phyloP scores from a whole-genome alignment of 2,329 filamentous ascomycete genomes.

The Ophiostoma sp. region DNA sequence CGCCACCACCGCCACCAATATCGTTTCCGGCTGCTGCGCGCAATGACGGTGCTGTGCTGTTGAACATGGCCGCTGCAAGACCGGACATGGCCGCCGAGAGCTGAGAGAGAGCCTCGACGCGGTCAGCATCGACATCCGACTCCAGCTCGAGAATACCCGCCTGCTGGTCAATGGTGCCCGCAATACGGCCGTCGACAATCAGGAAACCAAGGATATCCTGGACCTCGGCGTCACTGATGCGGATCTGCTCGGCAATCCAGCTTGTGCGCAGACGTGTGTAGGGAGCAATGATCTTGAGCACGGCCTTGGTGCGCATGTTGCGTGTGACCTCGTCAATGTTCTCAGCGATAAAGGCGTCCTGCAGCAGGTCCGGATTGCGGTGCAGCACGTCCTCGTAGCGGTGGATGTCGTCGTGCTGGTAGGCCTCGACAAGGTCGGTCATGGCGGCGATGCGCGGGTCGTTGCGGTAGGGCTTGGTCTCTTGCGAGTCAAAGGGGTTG shows the following conservation, averaged over 20 bases:
- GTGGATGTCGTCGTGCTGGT: constrained; percentile 92
- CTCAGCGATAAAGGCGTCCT: constrained; percentile 94
- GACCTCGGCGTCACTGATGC: constrained; percentile 81
- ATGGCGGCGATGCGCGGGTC: constrained; percentile 94
- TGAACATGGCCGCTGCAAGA: constrained; percentile 71
- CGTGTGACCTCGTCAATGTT: constrained; percentile 99
- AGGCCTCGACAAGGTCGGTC: constrained; percentile 95
- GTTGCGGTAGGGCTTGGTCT: constrained; percentile 97
- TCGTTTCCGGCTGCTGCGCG: not conserved
- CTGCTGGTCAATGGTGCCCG: constrained; percentile 87
- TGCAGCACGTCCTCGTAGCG: constrained; percentile 85
- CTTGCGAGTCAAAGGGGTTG: constrained; percentile 97
- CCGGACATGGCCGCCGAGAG: constrained; percentile 70
- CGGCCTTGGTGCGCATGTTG: constrained; percentile 95
- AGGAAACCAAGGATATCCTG: constrained; percentile 95
- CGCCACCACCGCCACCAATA: not conserved
- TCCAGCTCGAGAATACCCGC: constrained; percentile 80
- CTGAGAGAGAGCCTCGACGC: constrained; percentile 69
- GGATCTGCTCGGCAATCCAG: constrained; percentile 86
- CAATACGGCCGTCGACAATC: constrained; percentile 85
- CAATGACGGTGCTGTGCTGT: constrained; percentile 71
- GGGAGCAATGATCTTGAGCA: constrained; percentile 88
- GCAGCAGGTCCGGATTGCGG: constrained; percentile 83
- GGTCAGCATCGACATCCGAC: constrained; percentile 68
- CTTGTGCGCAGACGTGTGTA: constrained; percentile 88